A percentile compares a stretch with the other conserved stretches of the same genome.
phyloP scores from a whole-genome alignment of 345 rosid genomes.

The Stellera chamaejasme region DNA sequence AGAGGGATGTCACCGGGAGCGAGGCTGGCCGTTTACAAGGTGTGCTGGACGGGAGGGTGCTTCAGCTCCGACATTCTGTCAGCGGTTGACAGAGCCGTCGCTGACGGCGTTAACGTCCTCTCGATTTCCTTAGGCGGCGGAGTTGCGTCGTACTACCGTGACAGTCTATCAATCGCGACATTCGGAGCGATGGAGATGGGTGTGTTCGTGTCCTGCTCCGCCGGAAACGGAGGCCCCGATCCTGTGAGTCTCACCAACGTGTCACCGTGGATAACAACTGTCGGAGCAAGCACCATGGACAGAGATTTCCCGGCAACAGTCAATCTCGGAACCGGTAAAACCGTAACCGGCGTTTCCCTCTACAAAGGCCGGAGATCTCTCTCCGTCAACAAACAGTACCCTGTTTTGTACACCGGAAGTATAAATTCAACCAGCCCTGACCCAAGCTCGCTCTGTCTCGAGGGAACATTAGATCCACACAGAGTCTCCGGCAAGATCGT shows the following conservation, averaged over 20 bases:
- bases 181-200: slow-evolving; percentile 93
- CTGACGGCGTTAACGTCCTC: slow-evolving; percentile 67
- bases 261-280: slow-evolving; percentile 81
- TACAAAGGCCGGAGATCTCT: slow-evolving; percentile 41
- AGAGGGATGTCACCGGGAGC: slow-evolving; percentile 80
- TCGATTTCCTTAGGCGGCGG: slow-evolving; percentile 86
- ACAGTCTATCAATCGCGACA: slow-evolving; percentile 60
- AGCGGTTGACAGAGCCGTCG: slow-evolving; percentile 65
- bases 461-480: slow-evolving; percentile 42
- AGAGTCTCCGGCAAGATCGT: slow-evolving; percentile 59
- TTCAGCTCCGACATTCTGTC: slow-evolving; percentile 67
- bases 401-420: slow-evolving; percentile 49
- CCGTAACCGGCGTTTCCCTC: slow-evolving; percentile 48
- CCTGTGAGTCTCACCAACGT: slow-evolving; percentile 56
- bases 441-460: slow-evolving; percentile 52
- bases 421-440: slow-evolving; percentile 39
- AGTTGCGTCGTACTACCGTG: slow-evolving; percentile 39
- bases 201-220: slow-evolving; percentile 61
- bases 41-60: slow-evolving; percentile 75
- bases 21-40: slow-evolving; percentile 66
- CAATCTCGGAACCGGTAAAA: slow-evolving; percentile 37
- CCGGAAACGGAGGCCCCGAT: slow-evolving; percentile 72
- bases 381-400: slow-evolving; percentile 30
- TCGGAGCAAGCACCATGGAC: slow-evolving; percentile 78
- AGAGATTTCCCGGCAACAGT: slow-evolving; percentile 61